These are phyloP conservation scores for Begonia loranthoides DNA, from an alignment of 306 rosid genomes.

Conservation along the genomic window DNA sequence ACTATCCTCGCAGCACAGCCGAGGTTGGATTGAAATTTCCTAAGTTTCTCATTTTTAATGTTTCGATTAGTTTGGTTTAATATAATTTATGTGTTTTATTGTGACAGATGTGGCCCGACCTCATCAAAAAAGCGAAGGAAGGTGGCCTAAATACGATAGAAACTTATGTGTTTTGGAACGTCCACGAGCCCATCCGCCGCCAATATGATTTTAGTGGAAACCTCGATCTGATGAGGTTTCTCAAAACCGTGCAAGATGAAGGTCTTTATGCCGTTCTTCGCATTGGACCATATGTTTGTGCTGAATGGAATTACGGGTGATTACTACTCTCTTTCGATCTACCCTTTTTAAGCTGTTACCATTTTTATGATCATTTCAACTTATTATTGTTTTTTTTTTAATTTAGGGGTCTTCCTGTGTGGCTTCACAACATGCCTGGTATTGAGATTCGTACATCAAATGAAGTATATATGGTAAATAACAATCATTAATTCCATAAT, in stretches of 20 bases:
- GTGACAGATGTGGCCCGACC: conserved; percentile 47
- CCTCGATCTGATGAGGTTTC: conserved; percentile 27
- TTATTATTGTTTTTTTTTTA: neutral
- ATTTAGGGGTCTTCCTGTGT: conserved; percentile 41
- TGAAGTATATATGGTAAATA: conserved; percentile 32
- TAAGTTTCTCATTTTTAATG: neutral
- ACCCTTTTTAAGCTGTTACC: too few relatives aligned
- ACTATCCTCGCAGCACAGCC: conserved; percentile 52
- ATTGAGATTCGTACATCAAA: conserved; percentile 32
- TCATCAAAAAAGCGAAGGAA: conserved; percentile 32
- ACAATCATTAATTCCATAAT: neutral
- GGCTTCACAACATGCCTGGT: conserved; percentile 46
- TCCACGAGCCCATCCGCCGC: conserved; percentile 31
- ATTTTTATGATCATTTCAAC: neutral
- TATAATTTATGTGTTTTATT: too few relatives aligned
- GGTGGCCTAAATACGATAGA: conserved; percentile 47
- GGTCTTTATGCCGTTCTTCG: conserved; percentile 51
- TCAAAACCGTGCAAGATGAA: conserved; percentile 32
- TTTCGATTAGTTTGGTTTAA: neutral
- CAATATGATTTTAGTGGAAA: conserved; percentile 30
- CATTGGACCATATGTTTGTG: conserved; percentile 56
- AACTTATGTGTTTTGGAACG: conserved; percentile 43
- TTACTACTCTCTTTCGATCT: neutral
- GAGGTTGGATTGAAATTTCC: conserved; percentile 2
- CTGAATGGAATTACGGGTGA: conserved; percentile 55